These are phyloP conservation scores for Capniomyces stellatus DNA, from an alignment of 371 early-diverging fungal species.

Conservation along the genomic window DNA sequence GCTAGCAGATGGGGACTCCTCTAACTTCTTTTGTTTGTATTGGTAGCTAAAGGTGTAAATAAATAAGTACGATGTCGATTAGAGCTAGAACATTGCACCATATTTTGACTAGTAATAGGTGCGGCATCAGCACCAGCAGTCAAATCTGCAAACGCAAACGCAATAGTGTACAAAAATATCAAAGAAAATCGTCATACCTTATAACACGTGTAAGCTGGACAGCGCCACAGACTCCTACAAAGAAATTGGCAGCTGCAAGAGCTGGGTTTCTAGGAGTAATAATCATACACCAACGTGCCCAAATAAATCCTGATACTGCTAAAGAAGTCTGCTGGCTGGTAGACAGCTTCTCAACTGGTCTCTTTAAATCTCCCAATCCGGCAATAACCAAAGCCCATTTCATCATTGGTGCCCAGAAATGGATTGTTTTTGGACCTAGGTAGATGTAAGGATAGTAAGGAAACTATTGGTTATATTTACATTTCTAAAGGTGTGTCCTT, in stretches of 20 bases:
- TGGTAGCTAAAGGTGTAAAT: no score
- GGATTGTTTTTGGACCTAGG: conserved; percentile 75
- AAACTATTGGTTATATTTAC: no score
- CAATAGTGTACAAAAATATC: background rate
- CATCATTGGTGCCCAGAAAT: conserved; percentile 77
- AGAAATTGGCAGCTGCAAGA: conserved; percentile 76
- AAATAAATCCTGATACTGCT: conserved; percentile 86
- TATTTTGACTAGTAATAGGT: no score
- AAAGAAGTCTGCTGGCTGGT: conserved; percentile 43
- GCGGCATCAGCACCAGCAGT: no score
- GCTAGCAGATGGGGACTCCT: no score
- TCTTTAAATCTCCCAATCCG: conserved; percentile 72
- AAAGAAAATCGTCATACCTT: background rate
- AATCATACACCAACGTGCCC: conserved; percentile 85
- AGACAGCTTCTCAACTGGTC: conserved; percentile 83
- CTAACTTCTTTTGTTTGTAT: no score
- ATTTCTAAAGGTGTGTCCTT: no score
- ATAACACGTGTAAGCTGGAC: conserved; percentile 68
- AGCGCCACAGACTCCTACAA: conserved; percentile 75
- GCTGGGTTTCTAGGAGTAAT: conserved; percentile 84
- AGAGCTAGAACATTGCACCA: no score
- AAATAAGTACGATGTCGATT: no score
- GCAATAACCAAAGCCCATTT: conserved; percentile 89
- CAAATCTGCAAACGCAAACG: no score
- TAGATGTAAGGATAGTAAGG: no score